Percentiles rank a stretch among this genome's conserved stretches.
phyloP scores from a whole-genome alignment of 371 early-diverging fungal species.

The Dichotomocladium elegans region DNA sequence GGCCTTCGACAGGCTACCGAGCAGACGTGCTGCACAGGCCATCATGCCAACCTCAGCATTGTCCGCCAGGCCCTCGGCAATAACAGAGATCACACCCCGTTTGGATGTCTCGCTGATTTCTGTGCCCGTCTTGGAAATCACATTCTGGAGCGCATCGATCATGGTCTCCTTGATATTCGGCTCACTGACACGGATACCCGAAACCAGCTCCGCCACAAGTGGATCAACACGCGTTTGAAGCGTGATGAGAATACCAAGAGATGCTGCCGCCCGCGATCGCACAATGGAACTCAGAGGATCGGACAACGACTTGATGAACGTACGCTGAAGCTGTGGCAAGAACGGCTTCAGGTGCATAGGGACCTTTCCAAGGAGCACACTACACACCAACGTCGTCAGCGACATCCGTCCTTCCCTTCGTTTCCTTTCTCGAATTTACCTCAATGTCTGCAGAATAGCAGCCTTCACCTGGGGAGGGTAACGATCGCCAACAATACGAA shows the following conservation, averaged over 20 bases:
- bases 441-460: conserved; percentile 83
- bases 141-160: conserved; percentile 62
- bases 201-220: conserved; percentile 75
- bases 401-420: not conserved
- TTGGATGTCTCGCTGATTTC: conserved; percentile 61
- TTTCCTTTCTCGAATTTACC: conserved; percentile 26
- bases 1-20: conserved; percentile 17
- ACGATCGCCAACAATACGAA: conserved; percentile 96
- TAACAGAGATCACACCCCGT: conserved; percentile 49
- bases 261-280: conserved; percentile 78
- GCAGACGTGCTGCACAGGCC: conserved; percentile 36
- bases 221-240: conserved; percentile 87
- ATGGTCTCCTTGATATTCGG: conserved; percentile 56
- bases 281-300: conserved; percentile 69
- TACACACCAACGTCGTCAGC: conserved; percentile 15
- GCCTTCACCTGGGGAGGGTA: conserved; percentile 88
- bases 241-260: conserved; percentile 74
- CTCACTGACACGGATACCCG: conserved; percentile 67
- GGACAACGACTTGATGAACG: conserved; percentile 88
- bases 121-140: conserved; percentile 48
- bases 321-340: conserved; percentile 96
- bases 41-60: conserved; percentile 18
- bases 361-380: conserved; percentile 74
- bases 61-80: conserved; percentile 44
- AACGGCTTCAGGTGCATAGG: conserved; percentile 90